phyloP scores from a whole-genome alignment of 208 protist genomes.

The Leishmania aethiopica region DNA sequence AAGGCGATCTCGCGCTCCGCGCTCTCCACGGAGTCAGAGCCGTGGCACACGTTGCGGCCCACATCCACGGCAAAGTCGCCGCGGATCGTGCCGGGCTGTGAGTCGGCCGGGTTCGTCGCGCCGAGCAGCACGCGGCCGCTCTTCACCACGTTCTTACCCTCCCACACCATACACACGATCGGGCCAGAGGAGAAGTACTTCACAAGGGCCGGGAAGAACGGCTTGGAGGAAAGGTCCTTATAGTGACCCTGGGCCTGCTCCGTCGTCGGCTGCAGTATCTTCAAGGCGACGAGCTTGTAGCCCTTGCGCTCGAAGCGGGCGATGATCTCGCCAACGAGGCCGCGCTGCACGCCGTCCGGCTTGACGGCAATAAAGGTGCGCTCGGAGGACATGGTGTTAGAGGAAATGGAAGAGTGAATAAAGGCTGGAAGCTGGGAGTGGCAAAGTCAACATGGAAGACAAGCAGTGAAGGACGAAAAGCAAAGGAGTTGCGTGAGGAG shows the following conservation, averaged over 20 bases:
- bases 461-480: neutral
- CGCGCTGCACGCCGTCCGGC: constrained; percentile 95
- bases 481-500: constrained; percentile 7
- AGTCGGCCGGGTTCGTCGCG: constrained; percentile 94
- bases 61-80: constrained; percentile 96
- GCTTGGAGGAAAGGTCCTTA: constrained; percentile 86
- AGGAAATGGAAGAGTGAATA: neutral
- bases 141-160: constrained; percentile 96
- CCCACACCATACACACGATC: constrained; percentile 98
- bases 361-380: constrained; percentile 97
- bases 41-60: constrained; percentile 97
- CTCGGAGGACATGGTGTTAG: constrained; percentile 69
- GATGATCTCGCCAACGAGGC: constrained; percentile 95
- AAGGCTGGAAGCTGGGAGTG: neutral
- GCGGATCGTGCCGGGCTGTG: constrained; percentile 96
- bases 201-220: constrained; percentile 95
- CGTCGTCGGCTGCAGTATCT: constrained; percentile 85
- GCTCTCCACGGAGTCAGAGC: constrained; percentile 94
- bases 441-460: neutral
- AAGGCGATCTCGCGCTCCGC: constrained; percentile 96
- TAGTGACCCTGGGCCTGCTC: constrained; percentile 92
- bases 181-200: constrained; percentile 96
- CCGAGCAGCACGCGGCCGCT: constrained; percentile 95
- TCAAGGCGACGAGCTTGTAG: constrained; percentile 96
- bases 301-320: constrained; percentile 95